phyloP scores from a whole-genome alignment of 441 rosid genomes.

The Gossypium aridum region DNA sequence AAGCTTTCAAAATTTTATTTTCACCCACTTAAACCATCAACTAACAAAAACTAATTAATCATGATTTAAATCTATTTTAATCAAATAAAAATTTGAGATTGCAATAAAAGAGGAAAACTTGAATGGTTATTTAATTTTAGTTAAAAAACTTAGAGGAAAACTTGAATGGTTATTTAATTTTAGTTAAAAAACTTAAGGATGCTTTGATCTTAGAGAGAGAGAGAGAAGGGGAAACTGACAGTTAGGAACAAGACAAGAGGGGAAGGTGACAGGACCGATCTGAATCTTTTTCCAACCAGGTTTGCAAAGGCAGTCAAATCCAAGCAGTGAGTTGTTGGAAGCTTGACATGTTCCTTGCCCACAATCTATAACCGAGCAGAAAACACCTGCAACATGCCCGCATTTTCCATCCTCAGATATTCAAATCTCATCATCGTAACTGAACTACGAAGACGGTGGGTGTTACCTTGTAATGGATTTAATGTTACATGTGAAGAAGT shows the following conservation, averaged over 20 bases:
- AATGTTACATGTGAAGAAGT: not conserved
- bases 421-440: not conserved
- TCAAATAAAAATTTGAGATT: not conserved
- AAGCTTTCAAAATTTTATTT: not conserved
- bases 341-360: conserved; percentile 38
- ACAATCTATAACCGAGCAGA: conserved; percentile 19
- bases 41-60: not conserved
- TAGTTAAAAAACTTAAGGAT: not conserved
- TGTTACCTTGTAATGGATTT: not conserved
- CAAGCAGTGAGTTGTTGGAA: not conserved
- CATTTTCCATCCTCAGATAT: not conserved
- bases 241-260: conserved; percentile 40
- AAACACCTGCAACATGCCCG: not conserved
- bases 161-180: not conserved
- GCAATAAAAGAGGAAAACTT: not conserved
- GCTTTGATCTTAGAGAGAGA: not conserved
- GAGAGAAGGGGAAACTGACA: conserved; percentile 23
- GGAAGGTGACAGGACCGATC: conserved; percentile 21
- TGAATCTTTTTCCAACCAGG: conserved; percentile 42
- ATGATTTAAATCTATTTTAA: not conserved
- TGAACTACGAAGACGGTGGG: not conserved
- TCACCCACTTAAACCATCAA: not conserved
- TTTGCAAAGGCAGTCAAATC: conserved; percentile 35
- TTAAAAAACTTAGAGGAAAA: too few relatives aligned
- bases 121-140: too few relatives aligned